A percentile compares a stretch with the other conserved stretches of the same genome.
These are phyloP conservation scores for Aspergillus homomorphus DNA, from an alignment of 495 filamentous ascomycete species.

Conservation along the genomic window DNA sequence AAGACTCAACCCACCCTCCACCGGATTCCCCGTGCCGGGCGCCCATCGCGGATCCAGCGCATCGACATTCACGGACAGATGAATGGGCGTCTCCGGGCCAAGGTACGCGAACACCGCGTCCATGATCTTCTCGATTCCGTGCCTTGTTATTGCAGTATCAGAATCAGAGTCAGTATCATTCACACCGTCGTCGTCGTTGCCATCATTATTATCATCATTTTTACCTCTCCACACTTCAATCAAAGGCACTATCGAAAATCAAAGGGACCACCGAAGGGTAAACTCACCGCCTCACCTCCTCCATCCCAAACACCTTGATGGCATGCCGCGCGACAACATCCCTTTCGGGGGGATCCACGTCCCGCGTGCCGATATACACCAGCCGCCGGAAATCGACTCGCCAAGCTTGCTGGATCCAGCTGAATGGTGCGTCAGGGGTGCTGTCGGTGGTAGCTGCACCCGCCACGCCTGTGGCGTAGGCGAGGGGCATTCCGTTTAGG, in stretches of 20 bases:
- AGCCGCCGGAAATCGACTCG: conserved; percentile 65
- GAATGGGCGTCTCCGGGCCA: conserved; percentile 82
- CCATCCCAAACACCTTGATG: conserved; percentile 86
- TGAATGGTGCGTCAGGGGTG: too few relatives aligned
- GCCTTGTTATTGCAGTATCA: too few relatives aligned
- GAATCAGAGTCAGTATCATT: too few relatives aligned
- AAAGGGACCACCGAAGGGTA: conserved; percentile 1
- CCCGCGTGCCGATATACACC: conserved; percentile 84
- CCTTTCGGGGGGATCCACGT: conserved; percentile 82
- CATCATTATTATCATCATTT: too few relatives aligned
- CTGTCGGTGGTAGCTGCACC: conserved; percentile 44
- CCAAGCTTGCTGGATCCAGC: conserved; percentile 63
- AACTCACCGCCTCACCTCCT: conserved; percentile 70
- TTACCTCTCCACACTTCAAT: too few relatives aligned
- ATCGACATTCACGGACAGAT: conserved; percentile 87
- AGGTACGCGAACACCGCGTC: conserved; percentile 86
- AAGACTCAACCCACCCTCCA: conserved; percentile 80
- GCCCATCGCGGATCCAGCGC: conserved; percentile 84
- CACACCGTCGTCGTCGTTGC: too few relatives aligned
- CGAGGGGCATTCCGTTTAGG: conserved; percentile 88
- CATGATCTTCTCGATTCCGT: conserved; percentile 84
- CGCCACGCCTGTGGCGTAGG: conserved; percentile 76
- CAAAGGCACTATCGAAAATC: too few relatives aligned
- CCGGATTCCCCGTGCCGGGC: conserved; percentile 80
- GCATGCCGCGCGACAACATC: conserved; percentile 69